Evolutionary conservation across 768 basidiomycete genomes (phyloP), one percentile per base, ranked within the genome.

Genomic region (Termitomyces sp.): DNA sequence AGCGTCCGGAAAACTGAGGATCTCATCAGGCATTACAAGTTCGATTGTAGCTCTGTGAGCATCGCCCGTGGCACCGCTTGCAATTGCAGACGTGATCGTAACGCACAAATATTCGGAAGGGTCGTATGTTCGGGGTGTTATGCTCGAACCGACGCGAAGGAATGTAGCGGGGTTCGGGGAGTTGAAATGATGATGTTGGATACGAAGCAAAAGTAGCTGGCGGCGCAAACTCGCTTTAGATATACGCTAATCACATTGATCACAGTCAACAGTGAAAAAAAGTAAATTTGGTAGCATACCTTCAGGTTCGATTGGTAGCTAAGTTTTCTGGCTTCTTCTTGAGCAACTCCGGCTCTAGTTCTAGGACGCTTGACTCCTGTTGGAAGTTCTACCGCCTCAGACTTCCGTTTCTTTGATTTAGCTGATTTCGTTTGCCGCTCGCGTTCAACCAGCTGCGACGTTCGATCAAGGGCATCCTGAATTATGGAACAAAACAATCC

Each of bases 101-200:
- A 62, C 40, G 5, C 39, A 26, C 8, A 65, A 52, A 33, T 54
- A 63, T 44, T 61, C 56, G 13, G 44, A 24, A 14, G 53, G 50
- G 16, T 42, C 16, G 30, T 39, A 52, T 24, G 16, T 40, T 44
- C 43, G 40, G 5, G 18, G 13, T 45, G 56, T 20, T 12, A 4
- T 30, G 2, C 20, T 48, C 9, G 47, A 43, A 7, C 27, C 42
- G 27, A 39, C 39, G 3, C 57, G 56, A 6, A 63, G 20, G 27
- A 65, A 63, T 18, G 51, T 43, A 5, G 64, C 39, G 9, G 62
- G 62, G 14, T 12, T 37, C 16, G 62, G 53, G 13, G 64, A 65
- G 12, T 55, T 55, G 13, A 40, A 56, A 13, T 39, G 37, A 6
- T 32, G 20, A 34, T 57, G 30, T 16, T 53, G 48, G 13, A 61